Evolutionary conservation across 495 filamentous ascomycete genomes (phyloP), one percentile per base, ranked within the genome.

Genomic region (Darksidea phi): DNA sequence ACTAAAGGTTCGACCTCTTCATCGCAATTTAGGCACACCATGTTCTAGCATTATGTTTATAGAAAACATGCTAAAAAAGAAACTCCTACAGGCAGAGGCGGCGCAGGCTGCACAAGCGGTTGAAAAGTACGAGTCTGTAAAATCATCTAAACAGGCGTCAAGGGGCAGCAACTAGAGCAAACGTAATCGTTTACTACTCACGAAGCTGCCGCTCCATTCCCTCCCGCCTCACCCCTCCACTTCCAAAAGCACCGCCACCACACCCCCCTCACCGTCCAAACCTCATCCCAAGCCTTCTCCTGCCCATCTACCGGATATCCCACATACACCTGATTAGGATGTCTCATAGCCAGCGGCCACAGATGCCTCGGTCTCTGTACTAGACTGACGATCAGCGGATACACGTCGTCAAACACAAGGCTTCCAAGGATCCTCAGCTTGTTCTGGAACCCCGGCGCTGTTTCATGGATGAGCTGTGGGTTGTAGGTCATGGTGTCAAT

Each of bases 351-450:
- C 24, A 54, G 23, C n/a, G 41, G 48, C 58, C 58, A 61, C n/a
- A 54, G 26, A 32, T 54, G 25, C 13, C 24, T 25, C 17, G 58
- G 58, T 21, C 50, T 10, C 17, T 34, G 50, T 5, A 32, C 38
- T 5, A 23, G 24, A n/a, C 26, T 18, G 1, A 48, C 21, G 23
- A 61, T 6, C 10, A 61, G 34, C 41, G 58, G 58, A 38, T 61
- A 61, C 13, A 61, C 17, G 8, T 61, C 58, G 15, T 61, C 58
- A 32, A 61, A 54, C n/a, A 61, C n/a, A 6, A 61, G 25, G n/a
- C 15, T 54, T 20, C 26, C 42, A 1, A 46, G 48, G 13, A 61
- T 38, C 21, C 32, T 54, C 8, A 61, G 37, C 18, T 47, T 20
- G n/a, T 48, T 48, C n/a, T 34, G 25, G 21, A 24, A 54, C 4